Conservation (phyloP, 2,329 filamentous ascomycete species). For the Fonsecaea erecta region DNA sequence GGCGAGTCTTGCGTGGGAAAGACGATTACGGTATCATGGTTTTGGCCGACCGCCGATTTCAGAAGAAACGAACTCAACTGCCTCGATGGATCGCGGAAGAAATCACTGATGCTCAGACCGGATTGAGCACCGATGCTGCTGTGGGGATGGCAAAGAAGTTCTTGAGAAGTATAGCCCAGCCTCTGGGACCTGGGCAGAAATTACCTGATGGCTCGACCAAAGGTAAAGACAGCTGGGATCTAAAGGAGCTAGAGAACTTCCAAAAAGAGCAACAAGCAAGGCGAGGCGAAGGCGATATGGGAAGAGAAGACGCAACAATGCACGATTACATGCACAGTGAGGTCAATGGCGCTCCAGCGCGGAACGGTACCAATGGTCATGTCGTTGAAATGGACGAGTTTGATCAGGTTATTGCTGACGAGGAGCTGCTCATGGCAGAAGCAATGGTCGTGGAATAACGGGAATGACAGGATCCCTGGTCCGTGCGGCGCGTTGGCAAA, state of each 20-base stretch:
- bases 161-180: constrained; percentile 87
- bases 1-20: constrained; percentile 91
- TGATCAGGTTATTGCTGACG: constrained; percentile 45
- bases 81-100: constrained; percentile 97
- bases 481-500: neutral
- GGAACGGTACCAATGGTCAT: constrained; percentile 32
- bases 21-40: constrained; percentile 99
- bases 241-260: constrained; percentile 75
- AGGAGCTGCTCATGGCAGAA: constrained; percentile 45
- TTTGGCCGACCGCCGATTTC: constrained; percentile 88
- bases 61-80: constrained; percentile 85
- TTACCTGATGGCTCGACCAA: constrained; percentile 53
- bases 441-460: constrained; percentile 46
- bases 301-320: constrained; percentile 30
- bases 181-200: constrained; percentile 79
- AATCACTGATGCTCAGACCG: constrained; percentile 80
- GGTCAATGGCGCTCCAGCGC: constrained; percentile 25
- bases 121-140: constrained; percentile 94
- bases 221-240: constrained; percentile 89
- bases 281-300: constrained; percentile 54
- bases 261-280: constrained; percentile 66
- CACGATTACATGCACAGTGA: constrained; percentile 40
- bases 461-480: neutral
- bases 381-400: constrained; percentile 42
- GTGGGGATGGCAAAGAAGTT: constrained; percentile 88